Percentiles rank a stretch among this genome's conserved stretches.
These are phyloP conservation scores for Pseudogymnoascus sp. DNA, from an alignment of 2,329 filamentous ascomycete species.

Conservation along the genomic window DNA sequence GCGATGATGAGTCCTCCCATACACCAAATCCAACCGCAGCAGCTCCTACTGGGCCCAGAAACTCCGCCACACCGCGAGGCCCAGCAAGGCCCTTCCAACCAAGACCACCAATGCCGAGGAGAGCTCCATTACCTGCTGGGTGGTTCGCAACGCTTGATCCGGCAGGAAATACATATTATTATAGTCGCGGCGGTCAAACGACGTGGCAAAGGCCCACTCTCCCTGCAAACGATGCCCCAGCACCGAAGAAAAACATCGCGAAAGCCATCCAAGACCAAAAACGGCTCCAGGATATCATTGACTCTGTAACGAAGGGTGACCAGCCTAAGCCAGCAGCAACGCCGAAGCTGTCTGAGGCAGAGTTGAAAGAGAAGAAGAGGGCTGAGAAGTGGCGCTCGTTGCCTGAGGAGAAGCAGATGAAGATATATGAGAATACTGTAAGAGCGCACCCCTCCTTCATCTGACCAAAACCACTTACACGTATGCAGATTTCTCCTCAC, in stretches of 20 bases:
- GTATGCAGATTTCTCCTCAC: conserved; percentile 63
- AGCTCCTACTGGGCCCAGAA: conserved; percentile 39
- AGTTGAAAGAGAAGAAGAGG: conserved; percentile 45
- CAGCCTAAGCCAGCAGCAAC: conserved; percentile 29
- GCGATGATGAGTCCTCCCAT: conserved; percentile 38
- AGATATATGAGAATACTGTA: conserved; percentile 89
- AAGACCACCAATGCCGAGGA: conserved; percentile 48
- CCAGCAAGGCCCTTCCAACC: conserved; percentile 40
- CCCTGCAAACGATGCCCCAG: conserved; percentile 48
- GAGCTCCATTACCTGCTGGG: conserved; percentile 62
- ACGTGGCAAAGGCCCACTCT: conserved; percentile 74
- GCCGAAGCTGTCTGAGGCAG: conserved; percentile 33
- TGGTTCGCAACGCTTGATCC: conserved; percentile 68
- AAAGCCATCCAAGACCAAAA: conserved; percentile 42
- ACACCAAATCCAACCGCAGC: conserved; percentile 18
- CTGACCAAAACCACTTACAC: conserved; percentile 14
- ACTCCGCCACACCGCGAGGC: conserved; percentile 15
- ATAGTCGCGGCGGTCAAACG: conserved; percentile 65
- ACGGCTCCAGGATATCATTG: conserved; percentile 68
- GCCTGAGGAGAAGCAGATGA: conserved; percentile 80
- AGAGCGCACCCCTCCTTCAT: conserved; percentile 29
- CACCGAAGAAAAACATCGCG: conserved; percentile 46
- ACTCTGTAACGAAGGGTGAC: conserved; percentile 68
- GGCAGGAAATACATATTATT: conserved; percentile 74
- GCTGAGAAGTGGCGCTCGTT: conserved; percentile 63